These are phyloP conservation scores for Stachybotrys elegans DNA, from an alignment of 2,329 filamentous ascomycete species.

Conservation along the genomic window DNA sequence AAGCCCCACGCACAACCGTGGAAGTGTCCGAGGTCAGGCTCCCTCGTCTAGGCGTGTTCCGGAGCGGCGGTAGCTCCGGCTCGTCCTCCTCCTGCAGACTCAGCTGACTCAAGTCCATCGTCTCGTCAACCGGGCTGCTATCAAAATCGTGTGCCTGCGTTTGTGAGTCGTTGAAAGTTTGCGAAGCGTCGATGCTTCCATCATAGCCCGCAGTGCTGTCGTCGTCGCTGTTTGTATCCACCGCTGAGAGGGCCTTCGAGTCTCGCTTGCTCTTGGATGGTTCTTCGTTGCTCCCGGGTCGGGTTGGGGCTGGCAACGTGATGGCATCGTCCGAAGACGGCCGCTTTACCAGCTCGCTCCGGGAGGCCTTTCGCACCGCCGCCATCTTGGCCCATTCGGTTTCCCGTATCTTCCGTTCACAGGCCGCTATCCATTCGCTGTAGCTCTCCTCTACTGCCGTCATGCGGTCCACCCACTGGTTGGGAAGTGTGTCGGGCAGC, in stretches of 20 bases:
- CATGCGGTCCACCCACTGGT: slow-evolving; percentile 81
- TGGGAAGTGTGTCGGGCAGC: slow-evolving; percentile 75
- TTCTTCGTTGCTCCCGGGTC: neutral
- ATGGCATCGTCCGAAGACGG: neutral
- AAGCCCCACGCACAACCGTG: slow-evolving; percentile 30
- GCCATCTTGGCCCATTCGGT: slow-evolving; percentile 44
- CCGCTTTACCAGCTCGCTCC: too few species aligned
- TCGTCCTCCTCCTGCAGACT: slow-evolving; percentile 26
- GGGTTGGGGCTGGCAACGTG: neutral
- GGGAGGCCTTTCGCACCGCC: too few species aligned
- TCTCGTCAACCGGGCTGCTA: slow-evolving; percentile 5
- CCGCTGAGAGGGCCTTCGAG: neutral
- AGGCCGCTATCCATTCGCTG: slow-evolving; percentile 73
- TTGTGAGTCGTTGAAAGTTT: too few species aligned
- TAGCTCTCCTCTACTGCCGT: slow-evolving; percentile 75
- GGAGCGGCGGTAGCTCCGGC: slow-evolving; percentile 29
- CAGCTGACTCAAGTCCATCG: slow-evolving; percentile 9
- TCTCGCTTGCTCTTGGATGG: slow-evolving; percentile 3
- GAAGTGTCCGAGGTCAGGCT: slow-evolving; percentile 32
- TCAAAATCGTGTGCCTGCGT: too few species aligned
- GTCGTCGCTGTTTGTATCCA: neutral
- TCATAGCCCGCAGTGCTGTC: too few species aligned
- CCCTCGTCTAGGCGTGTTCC: slow-evolving; percentile 19
- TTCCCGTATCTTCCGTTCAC: slow-evolving; percentile 68
- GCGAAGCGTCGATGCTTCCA: too few species aligned